Percentiles rank a stretch among this genome's conserved stretches.
These are phyloP conservation scores for Gaultheria prostrata DNA, from an alignment of 148 eudicot species.

Conservation along the genomic window DNA sequence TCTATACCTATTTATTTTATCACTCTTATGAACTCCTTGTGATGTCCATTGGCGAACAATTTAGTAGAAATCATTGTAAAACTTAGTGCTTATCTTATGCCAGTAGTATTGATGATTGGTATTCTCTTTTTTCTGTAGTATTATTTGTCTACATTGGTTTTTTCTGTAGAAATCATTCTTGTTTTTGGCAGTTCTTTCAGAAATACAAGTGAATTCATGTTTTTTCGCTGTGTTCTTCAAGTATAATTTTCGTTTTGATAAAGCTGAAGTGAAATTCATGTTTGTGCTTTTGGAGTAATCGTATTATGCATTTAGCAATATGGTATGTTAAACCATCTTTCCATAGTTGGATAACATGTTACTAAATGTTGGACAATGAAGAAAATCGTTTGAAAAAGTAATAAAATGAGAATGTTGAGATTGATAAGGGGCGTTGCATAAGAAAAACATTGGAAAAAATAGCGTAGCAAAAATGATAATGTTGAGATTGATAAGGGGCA, in stretches of 20 bases:
- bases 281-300: not conserved
- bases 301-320: not conserved
- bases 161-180: too few species aligned
- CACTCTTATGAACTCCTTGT: not conserved
- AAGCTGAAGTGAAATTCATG: not conserved
- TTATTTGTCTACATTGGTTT: not conserved
- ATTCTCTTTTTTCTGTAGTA: not conserved
- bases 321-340: not conserved
- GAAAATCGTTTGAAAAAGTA: not conserved
- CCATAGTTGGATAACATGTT: not conserved
- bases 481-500: not conserved
- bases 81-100: not conserved
- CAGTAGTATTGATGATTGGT: not conserved
- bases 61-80: not conserved
- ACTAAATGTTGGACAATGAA: not conserved
- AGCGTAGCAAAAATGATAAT: not conserved
- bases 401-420: not conserved
- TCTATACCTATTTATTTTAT: not conserved
- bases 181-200: not conserved
- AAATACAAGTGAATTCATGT: not conserved
- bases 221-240: not conserved
- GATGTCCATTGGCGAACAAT: not conserved
- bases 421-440: not conserved
- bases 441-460: not conserved
- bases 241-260: not conserved